Evolutionary conservation across 805 yeast genomes (phyloP).

Genomic region (Yamadazyma ubonensis): DNA sequence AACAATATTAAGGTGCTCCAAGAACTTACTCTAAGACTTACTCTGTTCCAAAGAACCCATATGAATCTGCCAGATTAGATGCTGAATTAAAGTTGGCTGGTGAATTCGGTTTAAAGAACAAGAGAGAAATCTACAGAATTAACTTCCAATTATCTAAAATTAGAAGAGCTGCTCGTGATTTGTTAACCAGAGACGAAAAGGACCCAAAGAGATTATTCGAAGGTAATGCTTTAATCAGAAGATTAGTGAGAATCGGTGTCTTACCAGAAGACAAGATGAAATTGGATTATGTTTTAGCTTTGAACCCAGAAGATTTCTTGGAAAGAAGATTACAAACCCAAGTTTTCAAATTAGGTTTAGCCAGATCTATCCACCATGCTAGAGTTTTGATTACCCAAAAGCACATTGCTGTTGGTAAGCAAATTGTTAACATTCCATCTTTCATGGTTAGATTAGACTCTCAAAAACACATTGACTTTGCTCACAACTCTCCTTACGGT

Average conservation of each 20-base stretch:
- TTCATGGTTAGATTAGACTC: conserved; percentile 99
- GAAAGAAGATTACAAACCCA: conserved; percentile 99
- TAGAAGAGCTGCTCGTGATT: conserved; percentile 99
- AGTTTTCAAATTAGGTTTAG: conserved; percentile 99
- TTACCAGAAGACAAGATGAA: conserved; percentile 99
- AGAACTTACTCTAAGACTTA: conserved; percentile 99
- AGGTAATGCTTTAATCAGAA: conserved; percentile 99
- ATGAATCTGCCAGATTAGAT: conserved; percentile 99
- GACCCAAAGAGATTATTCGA: conserved; percentile 99
- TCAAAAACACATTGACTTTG: conserved; percentile 99
- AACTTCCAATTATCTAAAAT: conserved; percentile 99
- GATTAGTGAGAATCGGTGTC: conserved; percentile 99
- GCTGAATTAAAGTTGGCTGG: conserved; percentile 99
- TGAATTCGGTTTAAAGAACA: conserved; percentile 99
- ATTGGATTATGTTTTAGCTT: conserved; percentile 99
- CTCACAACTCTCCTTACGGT: conserved; percentile 99
- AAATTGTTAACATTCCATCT: conserved; percentile 96
- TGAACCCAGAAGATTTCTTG: conserved; percentile 97
- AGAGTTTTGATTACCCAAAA: conserved; percentile 98
- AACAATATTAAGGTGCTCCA: conserved; percentile 75
- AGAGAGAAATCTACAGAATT: conserved; percentile 99
- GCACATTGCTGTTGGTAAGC: conserved; percentile 99
- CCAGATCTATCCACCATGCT: conserved; percentile 99
- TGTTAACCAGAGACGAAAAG: conserved; percentile 99
- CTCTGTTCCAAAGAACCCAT: conserved; percentile 99